A percentile compares a stretch with the other conserved stretches of the same genome.
Evolutionary conservation across 169 alveolate species (phyloP).

Genomic region (Amoebophrya sp.): DNA sequence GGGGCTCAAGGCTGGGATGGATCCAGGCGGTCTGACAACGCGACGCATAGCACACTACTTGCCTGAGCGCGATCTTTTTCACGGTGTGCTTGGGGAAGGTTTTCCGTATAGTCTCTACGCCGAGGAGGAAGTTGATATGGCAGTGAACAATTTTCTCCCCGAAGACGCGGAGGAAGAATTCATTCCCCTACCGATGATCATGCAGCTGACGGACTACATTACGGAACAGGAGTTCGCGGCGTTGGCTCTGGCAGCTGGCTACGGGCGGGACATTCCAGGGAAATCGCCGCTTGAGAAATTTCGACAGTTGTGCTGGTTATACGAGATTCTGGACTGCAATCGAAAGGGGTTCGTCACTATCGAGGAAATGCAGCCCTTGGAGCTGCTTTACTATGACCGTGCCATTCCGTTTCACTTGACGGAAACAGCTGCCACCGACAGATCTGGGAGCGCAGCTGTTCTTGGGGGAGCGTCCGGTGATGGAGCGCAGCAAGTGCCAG

Average conservation of each 20-base stretch:
- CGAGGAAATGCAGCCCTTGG: neutral
- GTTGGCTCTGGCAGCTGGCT: neutral
- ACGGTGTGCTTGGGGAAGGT: too few relatives aligned
- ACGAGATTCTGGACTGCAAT: neutral
- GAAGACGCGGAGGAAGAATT: neutral
- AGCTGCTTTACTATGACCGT: neutral
- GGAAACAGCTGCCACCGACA: neutral
- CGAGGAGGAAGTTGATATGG: too few relatives aligned
- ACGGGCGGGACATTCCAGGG: neutral
- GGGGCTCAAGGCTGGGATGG: too few relatives aligned
- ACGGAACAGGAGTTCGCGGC: neutral
- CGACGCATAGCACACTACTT: too few relatives aligned
- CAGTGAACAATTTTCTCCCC: too few relatives aligned
- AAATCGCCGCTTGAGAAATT: neutral
- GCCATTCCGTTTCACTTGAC: neutral
- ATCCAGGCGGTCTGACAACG: too few relatives aligned
- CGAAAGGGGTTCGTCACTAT: neutral
- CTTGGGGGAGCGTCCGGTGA: too few relatives aligned
- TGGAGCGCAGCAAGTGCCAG: neutral
- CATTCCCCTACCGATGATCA: neutral
- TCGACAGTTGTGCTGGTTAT: neutral
- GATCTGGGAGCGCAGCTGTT: neutral
- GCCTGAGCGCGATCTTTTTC: too few relatives aligned
- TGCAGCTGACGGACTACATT: neutral
- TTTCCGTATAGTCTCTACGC: too few relatives aligned